Evolutionary conservation across 148 eudicot genomes (phyloP).

Genomic region (Rhododendron ferrugineum): DNA sequence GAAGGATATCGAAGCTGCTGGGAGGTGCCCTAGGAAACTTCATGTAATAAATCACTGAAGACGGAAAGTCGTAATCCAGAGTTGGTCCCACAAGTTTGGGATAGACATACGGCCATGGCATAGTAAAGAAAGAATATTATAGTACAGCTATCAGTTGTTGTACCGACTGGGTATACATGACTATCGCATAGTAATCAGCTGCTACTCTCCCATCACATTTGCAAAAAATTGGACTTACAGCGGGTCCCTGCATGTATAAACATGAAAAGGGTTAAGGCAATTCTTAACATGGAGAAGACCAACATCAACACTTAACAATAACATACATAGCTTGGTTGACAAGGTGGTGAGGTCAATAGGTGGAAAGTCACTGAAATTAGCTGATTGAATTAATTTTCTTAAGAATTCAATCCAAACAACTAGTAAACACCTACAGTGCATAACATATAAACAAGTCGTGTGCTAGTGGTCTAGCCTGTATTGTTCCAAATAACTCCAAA

Average conservation of each 20-base stretch:
- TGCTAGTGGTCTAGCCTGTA: constrained; percentile 87
- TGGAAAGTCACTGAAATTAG: too few relatives aligned
- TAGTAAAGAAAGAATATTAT: background rate
- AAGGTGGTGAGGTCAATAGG: too few relatives aligned
- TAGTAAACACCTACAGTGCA: constrained; percentile 18
- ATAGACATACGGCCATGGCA: background rate
- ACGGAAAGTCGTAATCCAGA: background rate
- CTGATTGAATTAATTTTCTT: too few relatives aligned
- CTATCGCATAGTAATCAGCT: constrained; percentile 74
- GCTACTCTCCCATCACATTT: too few relatives aligned
- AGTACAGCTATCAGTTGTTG: constrained; percentile 76
- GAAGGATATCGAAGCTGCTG: too few relatives aligned
- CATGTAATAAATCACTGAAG: background rate
- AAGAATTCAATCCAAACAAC: too few relatives aligned
- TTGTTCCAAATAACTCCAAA: constrained; percentile 73
- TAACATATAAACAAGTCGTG: constrained; percentile 77
- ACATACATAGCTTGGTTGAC: too few relatives aligned
- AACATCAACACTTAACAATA: background rate
- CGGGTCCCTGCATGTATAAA: too few relatives aligned
- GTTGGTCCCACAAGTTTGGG: background rate
- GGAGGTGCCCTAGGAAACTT: background rate
- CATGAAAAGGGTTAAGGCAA: too few relatives aligned
- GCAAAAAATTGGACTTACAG: too few relatives aligned
- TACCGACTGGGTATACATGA: constrained; percentile 77
- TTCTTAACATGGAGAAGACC: too few relatives aligned